phyloP scores from a whole-genome alignment of 139 green algal genomes.

The Chlamydomonas sp. region DNA sequence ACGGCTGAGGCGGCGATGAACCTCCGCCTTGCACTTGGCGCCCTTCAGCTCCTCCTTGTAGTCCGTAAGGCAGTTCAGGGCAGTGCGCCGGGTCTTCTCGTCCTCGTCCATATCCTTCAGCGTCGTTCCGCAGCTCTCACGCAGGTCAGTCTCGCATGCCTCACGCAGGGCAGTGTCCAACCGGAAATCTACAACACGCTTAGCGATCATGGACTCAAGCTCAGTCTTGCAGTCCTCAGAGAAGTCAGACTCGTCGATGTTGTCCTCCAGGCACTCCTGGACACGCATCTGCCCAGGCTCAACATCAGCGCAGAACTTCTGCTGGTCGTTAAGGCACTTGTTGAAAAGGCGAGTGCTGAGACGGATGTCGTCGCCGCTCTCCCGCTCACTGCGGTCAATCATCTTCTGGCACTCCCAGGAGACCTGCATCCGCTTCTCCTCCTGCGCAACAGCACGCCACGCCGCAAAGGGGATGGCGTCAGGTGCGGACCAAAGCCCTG shows the following conservation, averaged over 20 bases:
- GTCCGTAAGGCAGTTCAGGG: conserved; percentile 61
- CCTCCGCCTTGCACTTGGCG: conserved; percentile 55
- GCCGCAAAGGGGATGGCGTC: neutral
- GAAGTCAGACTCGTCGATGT: conserved; percentile 68
- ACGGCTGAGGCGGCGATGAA: conserved; percentile 62
- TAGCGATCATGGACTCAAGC: conserved; percentile 74
- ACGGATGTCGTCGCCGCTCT: conserved; percentile 81
- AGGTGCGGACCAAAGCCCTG: no score
- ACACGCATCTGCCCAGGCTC: conserved; percentile 68
- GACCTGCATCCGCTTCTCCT: conserved; percentile 54
- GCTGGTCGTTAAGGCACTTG: conserved; percentile 77
- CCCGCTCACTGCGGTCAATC: conserved; percentile 81
- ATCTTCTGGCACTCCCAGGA: conserved; percentile 81
- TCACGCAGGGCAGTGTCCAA: conserved; percentile 71
- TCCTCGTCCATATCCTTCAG: conserved; percentile 62
- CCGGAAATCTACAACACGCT: conserved; percentile 64
- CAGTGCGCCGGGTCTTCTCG: conserved; percentile 42
- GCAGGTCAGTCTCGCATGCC: conserved; percentile 59
- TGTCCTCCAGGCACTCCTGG: conserved; percentile 83
- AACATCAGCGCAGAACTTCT: conserved; percentile 79
- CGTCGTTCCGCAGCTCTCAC: conserved; percentile 51
- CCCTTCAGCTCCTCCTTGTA: conserved; percentile 66
- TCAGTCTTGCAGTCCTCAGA: conserved; percentile 69
- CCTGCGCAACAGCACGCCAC: conserved; percentile 40
- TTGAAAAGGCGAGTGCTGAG: conserved; percentile 74